Evolutionary conservation across 352 stramenopile species (phyloP).

Genomic region (Thalassiosira livingstoniorum): DNA sequence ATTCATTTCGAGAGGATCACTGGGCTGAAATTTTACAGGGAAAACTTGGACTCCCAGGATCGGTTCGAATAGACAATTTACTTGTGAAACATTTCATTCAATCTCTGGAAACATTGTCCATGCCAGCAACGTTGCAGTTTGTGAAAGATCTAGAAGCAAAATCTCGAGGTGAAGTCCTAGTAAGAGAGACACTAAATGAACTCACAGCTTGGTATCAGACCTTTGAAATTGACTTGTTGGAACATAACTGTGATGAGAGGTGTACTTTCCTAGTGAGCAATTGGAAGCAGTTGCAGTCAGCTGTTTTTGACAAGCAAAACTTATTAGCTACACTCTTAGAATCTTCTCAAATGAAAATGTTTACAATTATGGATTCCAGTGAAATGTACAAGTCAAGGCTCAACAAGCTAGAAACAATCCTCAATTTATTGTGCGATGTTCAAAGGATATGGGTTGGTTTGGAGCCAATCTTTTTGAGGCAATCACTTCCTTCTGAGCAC

Average conservation of each 20-base stretch:
- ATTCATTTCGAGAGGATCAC: constrained; percentile 96
- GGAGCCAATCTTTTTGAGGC: constrained; percentile 94
- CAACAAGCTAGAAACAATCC: constrained; percentile 87
- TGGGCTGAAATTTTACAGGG: constrained; percentile 92
- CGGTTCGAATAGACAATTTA: constrained; percentile 73
- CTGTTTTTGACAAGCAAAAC: constrained; percentile 94
- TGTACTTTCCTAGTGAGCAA: constrained; percentile 94
- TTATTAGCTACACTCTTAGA: constrained; percentile 94
- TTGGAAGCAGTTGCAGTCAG: constrained; percentile 95
- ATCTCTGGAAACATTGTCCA: constrained; percentile 7
- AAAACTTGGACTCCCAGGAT: constrained; percentile 90
- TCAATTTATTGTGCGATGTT: constrained; percentile 90
- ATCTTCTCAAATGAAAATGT: constrained; percentile 95
- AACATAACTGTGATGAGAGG: constrained; percentile 88
- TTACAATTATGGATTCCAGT: constrained; percentile 91
- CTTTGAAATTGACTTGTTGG: constrained; percentile 87
- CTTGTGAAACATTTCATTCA: constrained; percentile 38
- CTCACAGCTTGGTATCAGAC: constrained; percentile 93
- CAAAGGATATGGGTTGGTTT: constrained; percentile 97
- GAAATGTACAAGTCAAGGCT: constrained; percentile 92
- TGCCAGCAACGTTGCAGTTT: background rate
- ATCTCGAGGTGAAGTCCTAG: constrained; percentile 93
- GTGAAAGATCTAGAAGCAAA: constrained; percentile 17
- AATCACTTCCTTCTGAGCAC: constrained; percentile 91
- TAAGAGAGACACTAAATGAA: constrained; percentile 93